Evolutionary conservation across 1,284 basidiomycete genomes (phyloP), one percentile per base, ranked within the genome.

Genomic region (Moesziomyces aphidis): DNA sequence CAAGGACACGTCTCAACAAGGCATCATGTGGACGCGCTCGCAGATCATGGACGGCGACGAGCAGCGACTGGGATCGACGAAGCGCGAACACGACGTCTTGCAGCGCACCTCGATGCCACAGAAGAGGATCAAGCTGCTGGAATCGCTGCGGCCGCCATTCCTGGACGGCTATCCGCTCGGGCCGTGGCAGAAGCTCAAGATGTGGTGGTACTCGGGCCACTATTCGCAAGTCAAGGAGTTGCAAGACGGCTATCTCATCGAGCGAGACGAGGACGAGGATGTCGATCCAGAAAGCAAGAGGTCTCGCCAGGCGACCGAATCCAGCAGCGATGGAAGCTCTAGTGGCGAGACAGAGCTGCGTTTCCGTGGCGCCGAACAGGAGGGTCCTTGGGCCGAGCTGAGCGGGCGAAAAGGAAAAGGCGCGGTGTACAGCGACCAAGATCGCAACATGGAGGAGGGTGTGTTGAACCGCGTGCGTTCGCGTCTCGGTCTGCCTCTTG

Each of bases 91-190:
- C 34, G 50, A 54, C 34, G 56, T 70, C 19, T 36, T 72, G 45
- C 59, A 56, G 44, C 54, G 68, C 3, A 46, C 70, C 6, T 69
- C 67, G 21, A 73, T 69, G 34, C 68, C 57, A 11, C 70, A 63
- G 49, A 75, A 69, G 55, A 49, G 61, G n/a, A 47, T 73, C 53
- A 71, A 73, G 57, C 54, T 82, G n/a, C 55, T 81, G 44, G 71
- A 79, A 23, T 80, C 80, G 42, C 68, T 83, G 1, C 76, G 82
- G 42, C 82, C 82, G 13, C 82, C 82, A 1, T 83, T 83, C 60
- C 56, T 83, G 44, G 82, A 83, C 39, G 82, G 82, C 8, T 79
- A 82, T 44, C 81, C 81, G 1, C 59, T 76, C 9, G 68, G 74
- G 1, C 81, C 80, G 1, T 61, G 73, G 60, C 79, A 81, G 49